Percentiles rank a stretch among this genome's conserved stretches.
Conservation (phyloP, 495 filamentous ascomycete species). For the Acidomyces sp. region DNA sequence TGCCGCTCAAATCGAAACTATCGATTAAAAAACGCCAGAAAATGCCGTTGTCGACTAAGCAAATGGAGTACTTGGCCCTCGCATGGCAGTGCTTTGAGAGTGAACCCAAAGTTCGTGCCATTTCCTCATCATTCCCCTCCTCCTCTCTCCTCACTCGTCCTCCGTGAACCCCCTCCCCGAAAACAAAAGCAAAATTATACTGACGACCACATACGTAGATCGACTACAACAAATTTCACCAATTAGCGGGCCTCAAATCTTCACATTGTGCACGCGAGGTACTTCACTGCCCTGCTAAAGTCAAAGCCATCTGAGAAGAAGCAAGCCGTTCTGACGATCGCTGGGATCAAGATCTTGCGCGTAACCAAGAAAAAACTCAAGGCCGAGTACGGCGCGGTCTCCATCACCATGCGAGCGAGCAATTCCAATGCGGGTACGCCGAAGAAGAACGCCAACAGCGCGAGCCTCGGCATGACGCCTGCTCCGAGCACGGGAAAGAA, state of each 20-base stretch:
- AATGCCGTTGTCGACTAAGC: slow-evolving; percentile 8
- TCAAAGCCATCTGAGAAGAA: too few species aligned
- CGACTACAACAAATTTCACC: slow-evolving; percentile 11
- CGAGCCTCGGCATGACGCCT: not conserved
- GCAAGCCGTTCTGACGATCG: too few species aligned
- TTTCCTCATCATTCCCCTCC: not conserved
- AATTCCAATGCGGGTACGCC: not conserved
- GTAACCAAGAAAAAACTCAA: slow-evolving; percentile 15
- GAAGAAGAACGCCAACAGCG: slow-evolving; percentile 2
- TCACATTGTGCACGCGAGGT: slow-evolving; percentile 7
- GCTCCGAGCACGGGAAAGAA: slow-evolving; percentile 1
- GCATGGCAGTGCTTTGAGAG: slow-evolving; percentile 11
- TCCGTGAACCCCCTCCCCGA: not conserved
- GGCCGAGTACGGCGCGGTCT: slow-evolving; percentile 7
- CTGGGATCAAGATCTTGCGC: too few species aligned
- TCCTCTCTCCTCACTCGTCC: not conserved
- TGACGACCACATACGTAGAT: not conserved
- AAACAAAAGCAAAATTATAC: not conserved
- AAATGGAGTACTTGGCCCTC: slow-evolving; percentile 10
- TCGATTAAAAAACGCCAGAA: too few species aligned
- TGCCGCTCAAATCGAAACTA: too few species aligned
- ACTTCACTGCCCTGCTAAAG: too few species aligned
- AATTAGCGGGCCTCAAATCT: slow-evolving; percentile 7
- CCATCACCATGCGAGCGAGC: not conserved
- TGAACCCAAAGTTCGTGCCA: slow-evolving; percentile 11